phyloP scores from a whole-genome alignment of 2,329 filamentous ascomycete species.

The Epichloe aotearoae region DNA sequence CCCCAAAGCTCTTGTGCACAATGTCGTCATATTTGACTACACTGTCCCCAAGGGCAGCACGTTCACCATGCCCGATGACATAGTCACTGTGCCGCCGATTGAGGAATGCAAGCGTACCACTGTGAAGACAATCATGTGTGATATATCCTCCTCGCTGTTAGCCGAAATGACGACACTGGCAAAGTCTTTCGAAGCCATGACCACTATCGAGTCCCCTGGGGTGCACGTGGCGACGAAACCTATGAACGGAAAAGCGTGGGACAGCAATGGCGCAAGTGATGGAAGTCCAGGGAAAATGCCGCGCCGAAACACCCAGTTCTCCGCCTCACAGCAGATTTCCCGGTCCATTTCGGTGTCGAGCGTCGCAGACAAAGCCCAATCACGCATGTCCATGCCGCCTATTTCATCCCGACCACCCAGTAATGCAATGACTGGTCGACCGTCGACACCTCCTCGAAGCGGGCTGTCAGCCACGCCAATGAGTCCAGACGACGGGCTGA shows the following conservation, averaged over 20 bases:
- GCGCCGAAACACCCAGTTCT: slow-evolving; percentile 44
- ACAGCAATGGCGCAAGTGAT: slow-evolving; percentile 22
- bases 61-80: slow-evolving; percentile 47
- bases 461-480: slow-evolving; percentile 34
- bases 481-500: slow-evolving; percentile 34
- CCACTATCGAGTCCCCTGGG: slow-evolving; percentile 65
- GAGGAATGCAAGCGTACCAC: slow-evolving; percentile 63
- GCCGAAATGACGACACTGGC: slow-evolving; percentile 65
- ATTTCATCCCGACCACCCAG: slow-evolving; percentile 31
- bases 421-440: slow-evolving; percentile 33
- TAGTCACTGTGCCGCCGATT: slow-evolving; percentile 56
- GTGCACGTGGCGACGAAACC: slow-evolving; percentile 28
- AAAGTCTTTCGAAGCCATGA: slow-evolving; percentile 58
- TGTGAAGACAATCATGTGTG: slow-evolving; percentile 68
- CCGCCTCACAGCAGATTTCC: slow-evolving; percentile 25
- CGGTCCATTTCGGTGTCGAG: slow-evolving; percentile 42
- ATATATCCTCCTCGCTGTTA: slow-evolving; percentile 59
- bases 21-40: slow-evolving; percentile 70
- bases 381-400: slow-evolving; percentile 75
- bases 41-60: slow-evolving; percentile 31
- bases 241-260: slow-evolving; percentile 29
- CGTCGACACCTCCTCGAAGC: slow-evolving; percentile 38
- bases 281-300: slow-evolving; percentile 20
- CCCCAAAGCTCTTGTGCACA: slow-evolving; percentile 63
- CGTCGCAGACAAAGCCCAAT: slow-evolving; percentile 42